These are phyloP conservation scores for Didymellaceae sp. DNA, from an alignment of 2,329 filamentous ascomycete species.

Conservation along the genomic window DNA sequence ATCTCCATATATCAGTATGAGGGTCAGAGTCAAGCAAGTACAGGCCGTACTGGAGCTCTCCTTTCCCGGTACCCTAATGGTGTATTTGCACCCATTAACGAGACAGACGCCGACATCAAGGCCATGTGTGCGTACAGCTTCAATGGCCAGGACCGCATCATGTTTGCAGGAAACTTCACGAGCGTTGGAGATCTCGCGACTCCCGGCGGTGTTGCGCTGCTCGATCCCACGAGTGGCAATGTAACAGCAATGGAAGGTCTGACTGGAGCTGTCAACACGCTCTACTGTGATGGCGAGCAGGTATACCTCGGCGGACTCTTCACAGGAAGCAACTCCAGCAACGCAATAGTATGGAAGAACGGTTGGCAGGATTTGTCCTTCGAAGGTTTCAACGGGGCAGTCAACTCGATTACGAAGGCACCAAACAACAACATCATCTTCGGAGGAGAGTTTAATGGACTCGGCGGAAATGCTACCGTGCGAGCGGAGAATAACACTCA, in stretches of 20 bases:
- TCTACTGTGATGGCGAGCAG: slow-evolving; percentile 84
- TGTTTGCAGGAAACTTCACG: slow-evolving; percentile 95
- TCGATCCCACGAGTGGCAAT: slow-evolving; percentile 73
- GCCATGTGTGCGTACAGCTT: slow-evolving; percentile 83
- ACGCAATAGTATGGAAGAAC: slow-evolving; percentile 83
- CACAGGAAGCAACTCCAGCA: slow-evolving; percentile 78
- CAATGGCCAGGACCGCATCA: slow-evolving; percentile 74
- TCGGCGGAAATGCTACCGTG: slow-evolving; percentile 81
- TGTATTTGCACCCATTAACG: slow-evolving; percentile 74
- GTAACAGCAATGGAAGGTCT: slow-evolving; percentile 81
- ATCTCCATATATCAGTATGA: slow-evolving; percentile 88
- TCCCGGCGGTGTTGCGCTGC: slow-evolving; percentile 77
- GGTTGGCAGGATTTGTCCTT: slow-evolving; percentile 83
- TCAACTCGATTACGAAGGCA: slow-evolving; percentile 81
- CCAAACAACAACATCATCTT: slow-evolving; percentile 88
- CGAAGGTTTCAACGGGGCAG: slow-evolving; percentile 91
- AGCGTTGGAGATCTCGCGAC: slow-evolving; percentile 79
- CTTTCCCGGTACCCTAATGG: slow-evolving; percentile 86
- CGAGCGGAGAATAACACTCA: slow-evolving; percentile 74
- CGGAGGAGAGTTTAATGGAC: slow-evolving; percentile 84
- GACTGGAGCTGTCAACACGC: slow-evolving; percentile 78
- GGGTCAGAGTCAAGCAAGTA: slow-evolving; percentile 74
- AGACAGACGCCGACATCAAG: slow-evolving; percentile 82
- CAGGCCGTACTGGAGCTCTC: slow-evolving; percentile 78
- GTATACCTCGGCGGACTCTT: slow-evolving; percentile 94